phyloP scores from a whole-genome alignment of 129 eudicot genomes.

The Centrapalus pauciflorus region DNA sequence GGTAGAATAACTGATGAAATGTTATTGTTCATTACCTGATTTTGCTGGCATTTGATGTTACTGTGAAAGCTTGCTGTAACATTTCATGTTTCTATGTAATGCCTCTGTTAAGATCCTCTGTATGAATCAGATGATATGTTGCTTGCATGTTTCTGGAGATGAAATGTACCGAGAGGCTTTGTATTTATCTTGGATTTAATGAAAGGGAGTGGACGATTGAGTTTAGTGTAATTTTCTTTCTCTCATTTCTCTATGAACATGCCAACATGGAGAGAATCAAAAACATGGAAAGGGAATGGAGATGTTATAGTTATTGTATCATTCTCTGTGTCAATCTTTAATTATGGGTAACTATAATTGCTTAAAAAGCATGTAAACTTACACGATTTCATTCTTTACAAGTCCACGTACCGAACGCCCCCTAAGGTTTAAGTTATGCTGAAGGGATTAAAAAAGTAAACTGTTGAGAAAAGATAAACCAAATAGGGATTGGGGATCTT shows the following conservation, averaged over 20 bases:
- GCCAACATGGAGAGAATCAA: too few species aligned
- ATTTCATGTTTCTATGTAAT: background rate
- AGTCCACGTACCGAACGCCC: too few species aligned
- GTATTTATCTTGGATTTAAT: too few species aligned
- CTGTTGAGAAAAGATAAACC: background rate
- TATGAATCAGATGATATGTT: background rate
- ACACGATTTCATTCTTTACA: too few species aligned
- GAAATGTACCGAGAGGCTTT: background rate
- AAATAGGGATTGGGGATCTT: background rate
- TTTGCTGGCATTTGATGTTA: background rate
- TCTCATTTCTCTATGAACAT: too few species aligned
- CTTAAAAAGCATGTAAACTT: too few species aligned
- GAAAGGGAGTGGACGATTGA: too few species aligned
- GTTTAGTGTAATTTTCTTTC: too few species aligned
- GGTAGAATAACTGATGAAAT: background rate
- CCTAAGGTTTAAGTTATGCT: background rate
- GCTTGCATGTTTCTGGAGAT: background rate
- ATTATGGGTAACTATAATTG: too few species aligned
- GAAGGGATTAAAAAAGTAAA: background rate
- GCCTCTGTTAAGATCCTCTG: background rate
- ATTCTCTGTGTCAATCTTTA: too few species aligned
- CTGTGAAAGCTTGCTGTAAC: background rate
- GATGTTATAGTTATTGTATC: too few species aligned
- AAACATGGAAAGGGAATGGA: too few species aligned
- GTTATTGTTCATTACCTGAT: background rate